Evolutionary conservation across 192 early-diverging fungal genomes (phyloP), one percentile per base, ranked within the genome.

Genomic region (Linnemannia zychae): DNA sequence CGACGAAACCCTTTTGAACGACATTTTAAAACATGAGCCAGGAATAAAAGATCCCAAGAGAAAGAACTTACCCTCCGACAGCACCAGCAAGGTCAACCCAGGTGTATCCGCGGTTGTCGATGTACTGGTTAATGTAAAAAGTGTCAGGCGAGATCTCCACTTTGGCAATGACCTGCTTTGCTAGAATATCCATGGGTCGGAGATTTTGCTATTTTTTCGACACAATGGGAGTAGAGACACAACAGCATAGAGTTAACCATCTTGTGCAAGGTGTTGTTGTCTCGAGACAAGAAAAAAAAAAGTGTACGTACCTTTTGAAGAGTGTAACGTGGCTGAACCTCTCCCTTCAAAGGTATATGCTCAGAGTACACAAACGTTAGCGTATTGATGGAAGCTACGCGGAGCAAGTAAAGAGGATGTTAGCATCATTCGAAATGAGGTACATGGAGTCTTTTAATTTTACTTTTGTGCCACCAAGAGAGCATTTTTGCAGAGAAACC

Each of bases 51-150:
- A n/a, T n/a, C n/a, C n/a, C 49, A 33, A 72, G 28, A 37, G 31
- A 49, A 36, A 49, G 48, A 7, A 16, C 74, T 16, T 85, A 85
- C 83, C 83, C 83, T 76, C 83, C 83, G 7, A 85, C 15, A 17
- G 83, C 83, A 66, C 74, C 83, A 36, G 67, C 68, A 52, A 85
- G 83, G 24, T 85, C 83, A 4, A 76, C 83, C 83, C 83, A 85
- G 22, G 77, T 76, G n/a, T 85, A 85, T n/a, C 83, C 79, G 34
- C 47, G 74, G n/a, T 67, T 79, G 47, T 85, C 83, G 47, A 67
- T 49, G 49, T 73, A 85, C 49, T 60, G 74, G 1, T 74, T 74
- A 9, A 85, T 78, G 53, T 48, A 76, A 49, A 85, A 85, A 3
- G 77, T 73, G 46, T 85, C 83, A 0, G 83, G 83, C 5, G 78